phyloP scores from a whole-genome alignment of 805 yeast genomes.

The Metschnikowia hibisci region DNA sequence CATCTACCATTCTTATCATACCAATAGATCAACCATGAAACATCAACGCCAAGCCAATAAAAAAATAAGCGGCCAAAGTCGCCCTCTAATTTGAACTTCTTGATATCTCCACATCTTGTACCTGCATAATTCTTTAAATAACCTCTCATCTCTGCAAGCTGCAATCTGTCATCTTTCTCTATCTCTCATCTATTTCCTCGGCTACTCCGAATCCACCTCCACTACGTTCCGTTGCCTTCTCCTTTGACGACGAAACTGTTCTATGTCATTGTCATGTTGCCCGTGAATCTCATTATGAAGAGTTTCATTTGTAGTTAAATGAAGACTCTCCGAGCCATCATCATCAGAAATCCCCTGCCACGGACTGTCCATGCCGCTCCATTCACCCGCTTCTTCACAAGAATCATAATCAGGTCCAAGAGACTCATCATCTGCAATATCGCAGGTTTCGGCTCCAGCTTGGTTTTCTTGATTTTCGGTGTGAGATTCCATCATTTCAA shows the following conservation, averaged over 20 bases:
- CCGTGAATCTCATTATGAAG: slow-evolving; percentile 1
- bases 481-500: not conserved
- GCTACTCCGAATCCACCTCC: slow-evolving; percentile 13
- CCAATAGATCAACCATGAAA: no score
- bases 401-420: no score
- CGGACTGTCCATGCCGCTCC: not conserved
- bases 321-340: not conserved
- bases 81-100: no score
- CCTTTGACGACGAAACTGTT: slow-evolving; percentile 2
- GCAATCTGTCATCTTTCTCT: no score
- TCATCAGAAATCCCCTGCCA: slow-evolving; percentile 11
- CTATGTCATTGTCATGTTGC: slow-evolving; percentile 12
- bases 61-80: no score
- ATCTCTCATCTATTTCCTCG: not conserved
- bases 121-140: no score
- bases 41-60: no score
- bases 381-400: no score
- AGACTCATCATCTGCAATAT: not conserved
- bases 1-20: no score
- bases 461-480: not conserved
- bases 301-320: not conserved
- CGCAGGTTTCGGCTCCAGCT: not conserved
- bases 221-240: slow-evolving; percentile 1
- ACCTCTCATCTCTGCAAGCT: no score
- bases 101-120: no score